Evolutionary conservation across 495 filamentous ascomycete genomes (phyloP).

Genomic region (Aspergillus carlsbadensis): DNA sequence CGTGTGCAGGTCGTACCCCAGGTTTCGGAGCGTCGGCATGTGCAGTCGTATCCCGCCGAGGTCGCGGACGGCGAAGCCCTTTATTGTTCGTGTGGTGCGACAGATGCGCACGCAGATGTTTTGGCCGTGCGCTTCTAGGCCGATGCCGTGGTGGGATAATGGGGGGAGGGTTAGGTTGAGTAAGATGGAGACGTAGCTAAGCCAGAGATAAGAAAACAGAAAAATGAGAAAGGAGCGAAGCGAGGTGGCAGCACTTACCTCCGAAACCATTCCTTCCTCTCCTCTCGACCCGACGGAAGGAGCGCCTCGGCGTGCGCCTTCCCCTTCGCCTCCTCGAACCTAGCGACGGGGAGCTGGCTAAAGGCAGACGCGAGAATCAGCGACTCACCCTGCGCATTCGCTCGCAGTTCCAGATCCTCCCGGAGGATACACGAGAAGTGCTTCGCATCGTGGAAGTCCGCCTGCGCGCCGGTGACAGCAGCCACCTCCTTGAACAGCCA

Average conservation of each 20-base stretch:
- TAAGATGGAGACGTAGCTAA: conserved; percentile 14
- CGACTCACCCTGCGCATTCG: conserved; percentile 16
- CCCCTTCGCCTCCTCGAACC: neutral
- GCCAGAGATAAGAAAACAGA: neutral
- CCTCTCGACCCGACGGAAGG: neutral
- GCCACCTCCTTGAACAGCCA: conserved; percentile 25
- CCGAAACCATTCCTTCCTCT: conserved; percentile 1
- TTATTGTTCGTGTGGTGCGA: conserved; percentile 13
- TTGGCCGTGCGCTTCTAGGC: conserved; percentile 23
- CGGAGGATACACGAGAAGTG: conserved; percentile 26
- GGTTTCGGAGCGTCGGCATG: conserved; percentile 15
- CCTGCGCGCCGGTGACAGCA: conserved; percentile 18
- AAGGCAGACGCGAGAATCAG: conserved; percentile 15
- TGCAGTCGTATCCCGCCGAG: conserved; percentile 24
- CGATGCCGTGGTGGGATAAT: conserved; percentile 20
- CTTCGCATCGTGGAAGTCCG: conserved; percentile 16
- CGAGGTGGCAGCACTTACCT: neutral
- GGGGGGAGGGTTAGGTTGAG: conserved; percentile 18
- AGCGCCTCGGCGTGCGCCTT: conserved; percentile 6
- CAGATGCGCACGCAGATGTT: conserved; percentile 21
- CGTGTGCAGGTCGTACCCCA: neutral
- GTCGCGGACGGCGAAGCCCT: conserved; percentile 24
- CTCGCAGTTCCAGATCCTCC: conserved; percentile 13
- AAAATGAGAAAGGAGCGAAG: neutral
- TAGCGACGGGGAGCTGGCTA: neutral